Conservation (phyloP, 75 land plant genomes). For the Selaginella moellendorffii region DNA sequence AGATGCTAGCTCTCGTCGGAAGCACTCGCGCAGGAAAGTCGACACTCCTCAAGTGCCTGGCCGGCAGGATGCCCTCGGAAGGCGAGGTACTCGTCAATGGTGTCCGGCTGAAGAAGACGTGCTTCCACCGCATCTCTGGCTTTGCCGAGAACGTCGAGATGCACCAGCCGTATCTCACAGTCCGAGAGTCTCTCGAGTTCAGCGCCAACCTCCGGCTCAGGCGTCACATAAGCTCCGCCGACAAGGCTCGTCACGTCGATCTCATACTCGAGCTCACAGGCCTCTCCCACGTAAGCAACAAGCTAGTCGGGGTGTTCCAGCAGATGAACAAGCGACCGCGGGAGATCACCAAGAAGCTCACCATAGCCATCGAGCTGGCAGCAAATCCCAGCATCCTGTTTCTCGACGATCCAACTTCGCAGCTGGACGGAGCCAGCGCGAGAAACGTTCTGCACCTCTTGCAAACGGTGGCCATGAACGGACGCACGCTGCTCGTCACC, state of each 20-base stretch:
- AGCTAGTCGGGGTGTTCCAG: conserved; percentile 17
- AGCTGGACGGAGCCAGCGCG: conserved; percentile 10
- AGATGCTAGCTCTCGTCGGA: conserved; percentile 21
- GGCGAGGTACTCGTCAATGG: background rate
- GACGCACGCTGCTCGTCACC: background rate
- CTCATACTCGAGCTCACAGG: conserved; percentile 23
- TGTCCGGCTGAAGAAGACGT: background rate
- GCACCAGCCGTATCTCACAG: conserved; percentile 17
- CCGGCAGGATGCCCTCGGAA: conserved; percentile 14
- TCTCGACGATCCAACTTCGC: conserved; percentile 23
- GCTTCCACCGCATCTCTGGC: background rate
- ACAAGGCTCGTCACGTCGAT: conserved; percentile 18
- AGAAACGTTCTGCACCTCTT: background rate
- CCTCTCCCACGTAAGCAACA: conserved; percentile 12
- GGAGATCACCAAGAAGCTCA: conserved; percentile 25
- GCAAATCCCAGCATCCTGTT: conserved; percentile 27
- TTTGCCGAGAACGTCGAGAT: conserved; percentile 4
- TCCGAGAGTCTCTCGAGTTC: conserved; percentile 24
- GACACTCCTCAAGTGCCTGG: conserved; percentile 20
- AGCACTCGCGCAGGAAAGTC: conserved; percentile 19
- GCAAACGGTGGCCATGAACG: background rate
- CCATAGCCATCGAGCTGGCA: conserved; percentile 28
- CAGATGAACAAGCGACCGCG: conserved; percentile 16
- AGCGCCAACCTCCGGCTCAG: conserved; percentile 24
- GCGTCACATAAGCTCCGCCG: background rate